Evolutionary conservation across 345 rosid genomes (phyloP).

Genomic region (Boechera divaricarpa): DNA sequence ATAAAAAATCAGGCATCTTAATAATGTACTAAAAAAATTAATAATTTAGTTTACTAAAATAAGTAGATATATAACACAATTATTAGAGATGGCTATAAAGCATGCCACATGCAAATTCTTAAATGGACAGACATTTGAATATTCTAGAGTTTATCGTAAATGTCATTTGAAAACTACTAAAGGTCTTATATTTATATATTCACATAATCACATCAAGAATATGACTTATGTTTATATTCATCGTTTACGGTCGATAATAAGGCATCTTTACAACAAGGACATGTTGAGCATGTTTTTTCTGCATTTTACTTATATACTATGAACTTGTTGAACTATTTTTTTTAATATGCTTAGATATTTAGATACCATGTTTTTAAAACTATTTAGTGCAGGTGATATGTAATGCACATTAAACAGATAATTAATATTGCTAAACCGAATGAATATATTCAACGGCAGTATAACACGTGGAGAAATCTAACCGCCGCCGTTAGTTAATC

Average conservation of each 20-base stretch:
- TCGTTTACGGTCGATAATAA: background rate
- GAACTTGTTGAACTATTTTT: background rate
- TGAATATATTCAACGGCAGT: background rate
- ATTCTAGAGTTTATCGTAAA: background rate
- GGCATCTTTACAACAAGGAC: slow-evolving; percentile 10
- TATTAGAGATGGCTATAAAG: slow-evolving; percentile 20
- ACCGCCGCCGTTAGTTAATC: slow-evolving; percentile 26
- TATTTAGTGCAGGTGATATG: slow-evolving; percentile 1
- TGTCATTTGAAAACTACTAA: slow-evolving; percentile 10
- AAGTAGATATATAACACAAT: slow-evolving; percentile 8
- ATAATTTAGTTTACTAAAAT: background rate
- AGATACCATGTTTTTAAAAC: background rate
- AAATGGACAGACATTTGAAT: slow-evolving; percentile 11
- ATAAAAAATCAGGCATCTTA: background rate
- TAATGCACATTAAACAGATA: background rate
- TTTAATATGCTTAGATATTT: background rate
- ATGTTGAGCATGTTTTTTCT: slow-evolving; percentile 11
- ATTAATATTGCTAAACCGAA: background rate
- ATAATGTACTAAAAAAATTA: background rate
- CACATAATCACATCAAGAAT: slow-evolving; percentile 12
- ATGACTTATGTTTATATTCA: background rate
- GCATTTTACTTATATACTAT: background rate
- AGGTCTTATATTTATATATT: background rate
- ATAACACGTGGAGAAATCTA: background rate
- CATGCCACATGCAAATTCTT: slow-evolving; percentile 37